A percentile compares a stretch with the other conserved stretches of the same genome.
These are phyloP conservation scores for Samsoniella hepiali DNA, from an alignment of 2,329 filamentous ascomycete species.

Conservation along the genomic window DNA sequence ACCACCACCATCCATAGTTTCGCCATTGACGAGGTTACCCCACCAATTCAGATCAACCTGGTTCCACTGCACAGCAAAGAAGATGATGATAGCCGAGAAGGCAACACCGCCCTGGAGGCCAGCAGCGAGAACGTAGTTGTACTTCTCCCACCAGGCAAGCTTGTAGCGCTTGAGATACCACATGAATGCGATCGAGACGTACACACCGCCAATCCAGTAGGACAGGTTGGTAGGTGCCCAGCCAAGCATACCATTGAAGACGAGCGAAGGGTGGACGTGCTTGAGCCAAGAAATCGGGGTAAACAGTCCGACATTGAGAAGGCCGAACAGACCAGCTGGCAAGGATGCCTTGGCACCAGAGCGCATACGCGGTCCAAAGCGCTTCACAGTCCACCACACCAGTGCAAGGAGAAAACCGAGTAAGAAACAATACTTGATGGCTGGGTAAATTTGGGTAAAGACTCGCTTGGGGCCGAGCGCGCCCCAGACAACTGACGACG, in stretches of 20 bases:
- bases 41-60: conserved; percentile 40
- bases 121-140: conserved; percentile 43
- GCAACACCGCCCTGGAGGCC: conserved; percentile 40
- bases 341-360: background rate
- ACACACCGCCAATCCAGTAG: conserved; percentile 42
- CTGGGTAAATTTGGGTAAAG: conserved; percentile 30
- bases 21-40: conserved; percentile 32
- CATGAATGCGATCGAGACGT: conserved; percentile 42
- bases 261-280: conserved; percentile 39
- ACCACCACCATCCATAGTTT: conserved; percentile 22
- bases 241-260: conserved; percentile 40
- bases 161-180: conserved; percentile 38
- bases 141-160: conserved; percentile 44
- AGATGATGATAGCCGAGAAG: conserved; percentile 40
- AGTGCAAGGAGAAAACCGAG: conserved; percentile 30
- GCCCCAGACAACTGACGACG: conserved; percentile 32
- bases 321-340: conserved; percentile 19
- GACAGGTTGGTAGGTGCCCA: conserved; percentile 43
- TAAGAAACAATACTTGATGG: conserved; percentile 21
- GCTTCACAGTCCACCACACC: conserved; percentile 58
- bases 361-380: conserved; percentile 45
- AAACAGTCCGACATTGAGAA: conserved; percentile 24
- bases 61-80: conserved; percentile 41
- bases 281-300: conserved; percentile 29
- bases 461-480: conserved; percentile 31